Base-by-base conservation (phyloP, 768 basidiomycete genomes). In the Leccinum ochraceum region DNA sequence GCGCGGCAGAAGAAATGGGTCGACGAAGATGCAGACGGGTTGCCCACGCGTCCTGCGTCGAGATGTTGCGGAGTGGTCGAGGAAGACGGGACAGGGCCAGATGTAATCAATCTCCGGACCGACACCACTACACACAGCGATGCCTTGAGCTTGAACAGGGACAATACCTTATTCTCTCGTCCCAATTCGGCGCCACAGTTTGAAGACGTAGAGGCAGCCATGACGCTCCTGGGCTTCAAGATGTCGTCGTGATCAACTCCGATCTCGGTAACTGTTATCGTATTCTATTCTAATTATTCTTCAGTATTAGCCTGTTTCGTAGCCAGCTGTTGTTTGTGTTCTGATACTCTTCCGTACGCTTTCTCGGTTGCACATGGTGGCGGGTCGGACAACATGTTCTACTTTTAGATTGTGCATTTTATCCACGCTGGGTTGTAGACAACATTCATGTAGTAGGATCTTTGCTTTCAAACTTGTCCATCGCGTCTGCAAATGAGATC, bases 161-260 rank as follows among this genome's bases (percentile, higher is more conserved):
- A 49, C 46, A 54, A 62, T 3, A 4, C 20, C 37, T 36, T 53
- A 2, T 56, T 57, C 53, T 34, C 58, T 60, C 57, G 53, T 26
- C 54, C 30, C 4, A 63, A 22, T 11, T 26, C 32, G 34, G 37
- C 32, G 22, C 65, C 60, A 3, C 74, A 72, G 53, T 64, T 66
- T 13, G 67, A 77, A 58, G 75, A 76, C 16, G 73, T 76, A 22
- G 75, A 76, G 58, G 75, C 76, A 0, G 75, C 75, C 26, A 72
- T 76, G 61, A 71, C 72, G 1, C 74, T 76, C 9, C 64, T 76
- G 36, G 76, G 67, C 36, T 78, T 76, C 63, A 75, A 69, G 60
- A 64, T 57, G 44, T 42, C 63, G 11, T 67, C 51, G 51, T 68
- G 54, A 62, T 26, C 5, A 28, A 46, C 20, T 32, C 42, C 37